These are phyloP conservation scores for Euclidium syriacum DNA, from an alignment of 345 rosid genomes.

Conservation along the genomic window DNA sequence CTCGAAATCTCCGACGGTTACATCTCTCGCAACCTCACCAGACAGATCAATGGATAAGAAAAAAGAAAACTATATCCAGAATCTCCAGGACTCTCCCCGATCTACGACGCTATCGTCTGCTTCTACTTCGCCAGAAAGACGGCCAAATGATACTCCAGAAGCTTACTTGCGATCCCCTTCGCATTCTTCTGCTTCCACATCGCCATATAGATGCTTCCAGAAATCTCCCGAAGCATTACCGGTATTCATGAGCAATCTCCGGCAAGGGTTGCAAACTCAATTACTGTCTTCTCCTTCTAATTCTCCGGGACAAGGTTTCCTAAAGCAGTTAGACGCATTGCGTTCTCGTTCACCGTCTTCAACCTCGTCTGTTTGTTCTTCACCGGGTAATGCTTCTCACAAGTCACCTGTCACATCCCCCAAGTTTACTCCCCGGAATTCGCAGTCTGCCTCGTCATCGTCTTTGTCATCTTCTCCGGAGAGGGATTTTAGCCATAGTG, in stretches of 20 bases:
- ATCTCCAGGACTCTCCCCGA: slow-evolving; percentile 30
- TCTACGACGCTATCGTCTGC: slow-evolving; percentile 38
- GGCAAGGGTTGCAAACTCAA: slow-evolving; percentile 34
- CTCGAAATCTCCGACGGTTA: slow-evolving; percentile 38
- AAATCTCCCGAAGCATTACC: slow-evolving; percentile 23
- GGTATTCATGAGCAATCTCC: slow-evolving; percentile 26
- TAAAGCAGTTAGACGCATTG: slow-evolving; percentile 33
- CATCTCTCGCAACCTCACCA: slow-evolving; percentile 49
- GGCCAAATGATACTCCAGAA: slow-evolving; percentile 32
- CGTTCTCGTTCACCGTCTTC: slow-evolving; percentile 24
- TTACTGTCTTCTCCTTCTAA: slow-evolving; percentile 32
- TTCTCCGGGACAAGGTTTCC: slow-evolving; percentile 27
- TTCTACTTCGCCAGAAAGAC: slow-evolving; percentile 38
- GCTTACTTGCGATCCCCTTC: slow-evolving; percentile 33
- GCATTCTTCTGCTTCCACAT: slow-evolving; percentile 39
- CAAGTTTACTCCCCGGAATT: slow-evolving; percentile 10
- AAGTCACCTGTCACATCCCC: slow-evolving; percentile 20
- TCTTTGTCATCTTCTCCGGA: slow-evolving; percentile 39
- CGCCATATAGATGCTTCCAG: slow-evolving; percentile 33
- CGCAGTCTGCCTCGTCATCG: slow-evolving; percentile 25
- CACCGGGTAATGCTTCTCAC: slow-evolving; percentile 42
- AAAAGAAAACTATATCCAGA: slow-evolving; percentile 12
- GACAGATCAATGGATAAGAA: slow-evolving; percentile 28
- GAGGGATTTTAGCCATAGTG: slow-evolving; percentile 28
- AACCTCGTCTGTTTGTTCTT: slow-evolving; percentile 34